A percentile compares a stretch with the other conserved stretches of the same genome.
Evolutionary conservation across 2,329 filamentous ascomycete genomes (phyloP).

Genomic region (Aspergillus sp.): DNA sequence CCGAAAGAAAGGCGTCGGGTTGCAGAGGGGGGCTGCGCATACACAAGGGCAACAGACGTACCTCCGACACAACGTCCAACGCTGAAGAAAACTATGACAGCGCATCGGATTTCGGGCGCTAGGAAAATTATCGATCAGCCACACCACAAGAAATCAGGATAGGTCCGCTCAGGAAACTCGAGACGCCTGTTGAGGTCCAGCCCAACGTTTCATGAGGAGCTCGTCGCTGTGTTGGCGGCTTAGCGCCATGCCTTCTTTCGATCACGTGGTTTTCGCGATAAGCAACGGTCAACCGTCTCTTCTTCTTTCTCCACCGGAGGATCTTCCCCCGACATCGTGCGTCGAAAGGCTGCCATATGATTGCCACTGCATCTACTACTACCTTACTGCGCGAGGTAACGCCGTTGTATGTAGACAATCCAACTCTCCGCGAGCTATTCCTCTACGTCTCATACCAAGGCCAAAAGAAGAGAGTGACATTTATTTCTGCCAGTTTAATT

Average conservation of each 20-base stretch:
- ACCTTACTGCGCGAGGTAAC: no score
- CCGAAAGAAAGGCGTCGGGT: not conserved
- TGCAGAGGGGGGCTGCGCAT: not conserved
- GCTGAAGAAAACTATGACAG: constrained; percentile 4
- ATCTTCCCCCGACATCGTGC: not conserved
- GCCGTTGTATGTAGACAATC: not conserved
- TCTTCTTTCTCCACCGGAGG: not conserved
- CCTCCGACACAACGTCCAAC: constrained; percentile 4
- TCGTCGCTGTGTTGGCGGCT: constrained; percentile 18
- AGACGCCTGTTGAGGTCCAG: constrained; percentile 13
- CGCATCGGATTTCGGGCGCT: constrained; percentile 5
- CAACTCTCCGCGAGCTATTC: not conserved
- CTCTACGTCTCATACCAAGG: not conserved
- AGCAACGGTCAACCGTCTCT: constrained; percentile 2
- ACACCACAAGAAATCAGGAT: constrained; percentile 1
- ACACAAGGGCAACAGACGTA: not conserved
- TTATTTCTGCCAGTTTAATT: not conserved
- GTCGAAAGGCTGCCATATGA: not conserved
- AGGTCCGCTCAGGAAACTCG: not conserved
- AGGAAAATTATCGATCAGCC: not conserved
- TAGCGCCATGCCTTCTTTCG: constrained; percentile 12
- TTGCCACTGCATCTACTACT: not conserved
- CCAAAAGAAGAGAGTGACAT: not conserved
- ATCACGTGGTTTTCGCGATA: constrained; percentile 23
- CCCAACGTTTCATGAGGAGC: constrained; percentile 20